Conservation (phyloP, 2,329 filamentous ascomycete genomes). For the Aspergillus arachidicola region DNA sequence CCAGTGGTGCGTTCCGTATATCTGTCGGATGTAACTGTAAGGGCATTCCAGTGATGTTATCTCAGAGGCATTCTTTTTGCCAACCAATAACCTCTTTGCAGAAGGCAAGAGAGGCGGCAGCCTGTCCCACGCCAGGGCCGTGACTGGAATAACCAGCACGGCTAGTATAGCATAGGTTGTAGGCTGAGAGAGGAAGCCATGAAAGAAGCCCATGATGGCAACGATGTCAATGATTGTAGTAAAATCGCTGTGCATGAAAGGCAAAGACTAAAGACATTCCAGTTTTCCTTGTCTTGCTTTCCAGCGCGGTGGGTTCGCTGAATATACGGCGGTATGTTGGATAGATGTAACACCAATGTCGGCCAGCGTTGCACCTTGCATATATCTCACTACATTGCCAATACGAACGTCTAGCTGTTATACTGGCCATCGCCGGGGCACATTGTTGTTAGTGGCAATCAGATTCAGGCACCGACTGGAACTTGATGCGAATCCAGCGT, state of each 20-base stretch:
- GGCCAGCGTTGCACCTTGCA: too few relatives aligned
- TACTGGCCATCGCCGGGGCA: neutral
- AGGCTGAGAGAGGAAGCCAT: neutral
- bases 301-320: too few relatives aligned
- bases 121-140: neutral
- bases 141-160: neutral
- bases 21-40: conserved; percentile 22
- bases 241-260: neutral
- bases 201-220: neutral
- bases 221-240: neutral
- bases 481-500: neutral
- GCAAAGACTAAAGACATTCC: neutral
- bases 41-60: conserved; percentile 23
- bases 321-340: too few relatives aligned
- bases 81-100: conserved; percentile 12
- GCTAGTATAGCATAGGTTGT: neutral
- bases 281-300: neutral
- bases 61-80: conserved; percentile 16
- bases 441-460: neutral
- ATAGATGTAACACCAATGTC: too few relatives aligned
- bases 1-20: conserved; percentile 26
- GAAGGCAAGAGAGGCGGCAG: neutral
- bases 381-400: too few relatives aligned
- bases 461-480: neutral
- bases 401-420: neutral